A percentile compares a stretch with the other conserved stretches of the same genome.
Conservation (phyloP, 202 grass and related monocot species). For the Brachypodium distachyon region DNA sequence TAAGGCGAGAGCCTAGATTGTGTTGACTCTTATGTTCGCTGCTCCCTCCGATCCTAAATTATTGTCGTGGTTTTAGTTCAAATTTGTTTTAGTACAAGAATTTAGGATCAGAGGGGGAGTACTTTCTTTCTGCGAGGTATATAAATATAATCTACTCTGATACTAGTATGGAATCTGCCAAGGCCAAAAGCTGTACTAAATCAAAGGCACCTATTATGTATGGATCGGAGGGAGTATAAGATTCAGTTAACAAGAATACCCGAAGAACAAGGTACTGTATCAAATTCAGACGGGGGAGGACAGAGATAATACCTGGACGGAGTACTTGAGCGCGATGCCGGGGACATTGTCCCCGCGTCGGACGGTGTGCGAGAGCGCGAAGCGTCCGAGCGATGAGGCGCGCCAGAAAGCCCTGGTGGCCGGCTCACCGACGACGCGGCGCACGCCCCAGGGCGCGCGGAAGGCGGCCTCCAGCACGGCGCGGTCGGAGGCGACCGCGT, state of each 20-base stretch:
- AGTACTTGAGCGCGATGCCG: conserved; percentile 77
- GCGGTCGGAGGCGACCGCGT: conserved; percentile 53
- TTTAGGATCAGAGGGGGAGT: too few relatives aligned
- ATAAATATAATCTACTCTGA: not conserved
- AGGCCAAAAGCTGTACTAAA: too few relatives aligned
- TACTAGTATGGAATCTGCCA: not conserved
- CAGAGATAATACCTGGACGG: conserved; percentile 49
- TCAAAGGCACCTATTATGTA: too few relatives aligned
- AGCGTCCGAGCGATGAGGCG: conserved; percentile 37
- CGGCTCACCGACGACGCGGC: conserved; percentile 51
- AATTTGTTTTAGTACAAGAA: too few relatives aligned
- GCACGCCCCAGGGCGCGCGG: conserved; percentile 61
- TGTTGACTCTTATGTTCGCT: too few relatives aligned
- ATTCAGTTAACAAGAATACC: not conserved
- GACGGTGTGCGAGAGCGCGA: conserved; percentile 74
- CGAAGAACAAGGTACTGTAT: not conserved
- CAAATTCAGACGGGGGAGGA: not conserved
- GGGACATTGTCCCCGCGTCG: conserved; percentile 56
- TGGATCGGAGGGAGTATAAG: not conserved
- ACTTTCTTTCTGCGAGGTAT: too few relatives aligned
- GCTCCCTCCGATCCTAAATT: too few relatives aligned
- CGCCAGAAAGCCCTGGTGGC: conserved; percentile 73
- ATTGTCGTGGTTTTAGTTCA: too few relatives aligned
- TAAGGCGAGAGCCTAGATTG: too few relatives aligned
- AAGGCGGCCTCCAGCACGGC: conserved; percentile 60